Percentiles rank a stretch among this genome's conserved stretches.
Evolutionary conservation across 495 filamentous ascomycete genomes (phyloP).

Genomic region (Melanomma pulvis-pyrius): DNA sequence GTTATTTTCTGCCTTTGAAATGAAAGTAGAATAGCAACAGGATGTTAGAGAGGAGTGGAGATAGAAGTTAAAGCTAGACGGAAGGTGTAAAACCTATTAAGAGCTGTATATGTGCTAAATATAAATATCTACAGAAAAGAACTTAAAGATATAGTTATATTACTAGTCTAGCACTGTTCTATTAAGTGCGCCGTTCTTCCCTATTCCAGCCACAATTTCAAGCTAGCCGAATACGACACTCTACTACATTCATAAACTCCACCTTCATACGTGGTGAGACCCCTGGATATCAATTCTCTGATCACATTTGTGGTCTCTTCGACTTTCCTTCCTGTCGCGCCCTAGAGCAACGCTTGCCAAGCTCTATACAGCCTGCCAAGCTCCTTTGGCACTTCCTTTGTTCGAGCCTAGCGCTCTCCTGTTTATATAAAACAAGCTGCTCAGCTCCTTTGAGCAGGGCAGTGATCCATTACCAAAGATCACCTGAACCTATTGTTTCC

Average conservation of each 20-base stretch:
- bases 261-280: constrained; percentile 24
- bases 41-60: constrained; percentile 27
- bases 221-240: constrained; percentile 14
- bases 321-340: too few relatives aligned
- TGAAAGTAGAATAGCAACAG: constrained; percentile 34
- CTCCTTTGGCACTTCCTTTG: too few relatives aligned
- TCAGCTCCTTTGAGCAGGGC: too few relatives aligned
- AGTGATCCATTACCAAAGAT: too few relatives aligned
- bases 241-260: not conserved
- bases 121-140: not conserved
- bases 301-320: constrained; percentile 38
- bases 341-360: too few relatives aligned
- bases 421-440: too few relatives aligned
- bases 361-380: too few relatives aligned
- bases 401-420: too few relatives aligned
- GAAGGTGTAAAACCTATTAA: not conserved
- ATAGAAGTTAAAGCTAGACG: constrained; percentile 37
- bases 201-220: constrained; percentile 35
- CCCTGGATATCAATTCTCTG: constrained; percentile 25
- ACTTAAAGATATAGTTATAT: constrained; percentile 42
- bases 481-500: too few relatives aligned
- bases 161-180: constrained; percentile 39
- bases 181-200: constrained; percentile 35
- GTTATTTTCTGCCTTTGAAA: constrained; percentile 37
- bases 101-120: not conserved